These are phyloP conservation scores for Cutaneotrichosporon cutaneum DNA, from an alignment of 1,284 basidiomycete genomes.

Conservation along the genomic window DNA sequence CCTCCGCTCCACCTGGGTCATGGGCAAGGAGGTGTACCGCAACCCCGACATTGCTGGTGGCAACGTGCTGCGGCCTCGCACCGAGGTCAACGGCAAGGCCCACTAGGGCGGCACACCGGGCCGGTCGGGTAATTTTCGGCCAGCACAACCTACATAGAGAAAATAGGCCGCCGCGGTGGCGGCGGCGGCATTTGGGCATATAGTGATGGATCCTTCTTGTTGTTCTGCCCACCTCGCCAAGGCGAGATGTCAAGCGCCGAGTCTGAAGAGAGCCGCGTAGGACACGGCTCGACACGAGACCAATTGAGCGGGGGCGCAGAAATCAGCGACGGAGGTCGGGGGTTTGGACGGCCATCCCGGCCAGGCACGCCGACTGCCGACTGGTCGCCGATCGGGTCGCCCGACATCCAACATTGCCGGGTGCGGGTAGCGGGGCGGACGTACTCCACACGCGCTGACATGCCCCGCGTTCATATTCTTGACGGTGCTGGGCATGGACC, in stretches of 20 bases:
- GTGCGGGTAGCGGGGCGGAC: neutral
- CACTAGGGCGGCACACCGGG: neutral
- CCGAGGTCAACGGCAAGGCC: conserved; percentile 1
- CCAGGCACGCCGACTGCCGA: neutral
- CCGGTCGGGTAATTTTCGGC: neutral
- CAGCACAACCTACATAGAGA: conserved; percentile 3
- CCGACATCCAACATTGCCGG: neutral
- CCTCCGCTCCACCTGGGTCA: conserved; percentile 76
- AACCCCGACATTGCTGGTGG: conserved; percentile 12
- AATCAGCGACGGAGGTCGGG: neutral
- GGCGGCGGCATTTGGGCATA: neutral
- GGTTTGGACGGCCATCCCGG: neutral
- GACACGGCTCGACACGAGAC: neutral
- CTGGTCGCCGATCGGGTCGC: conserved; percentile 4
- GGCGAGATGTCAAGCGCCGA: neutral
- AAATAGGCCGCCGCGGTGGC: neutral
- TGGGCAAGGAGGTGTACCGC: conserved; percentile 66
- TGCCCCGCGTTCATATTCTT: neutral
- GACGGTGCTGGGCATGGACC: neutral
- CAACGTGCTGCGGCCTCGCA: conserved; percentile 6
- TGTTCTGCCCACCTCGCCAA: neutral
- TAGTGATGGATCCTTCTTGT: neutral
- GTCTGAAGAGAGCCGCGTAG: neutral
- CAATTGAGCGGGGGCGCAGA: neutral
- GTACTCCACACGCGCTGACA: neutral